These are phyloP conservation scores for Acacia pycnantha DNA, from an alignment of 331 rosid species.

Conservation along the genomic window DNA sequence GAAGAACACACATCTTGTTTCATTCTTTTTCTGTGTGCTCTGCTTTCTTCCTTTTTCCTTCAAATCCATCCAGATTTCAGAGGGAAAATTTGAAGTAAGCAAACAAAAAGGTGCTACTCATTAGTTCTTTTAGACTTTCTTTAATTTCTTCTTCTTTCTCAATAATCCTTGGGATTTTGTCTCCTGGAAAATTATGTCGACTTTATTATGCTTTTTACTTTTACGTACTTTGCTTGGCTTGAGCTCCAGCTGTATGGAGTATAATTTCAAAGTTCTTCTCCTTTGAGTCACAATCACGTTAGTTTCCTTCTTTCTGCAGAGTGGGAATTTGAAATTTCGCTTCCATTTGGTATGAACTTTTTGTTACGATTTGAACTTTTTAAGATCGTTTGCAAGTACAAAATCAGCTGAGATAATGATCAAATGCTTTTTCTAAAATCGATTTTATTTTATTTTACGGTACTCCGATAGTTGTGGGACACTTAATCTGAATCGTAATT, in stretches of 20 bases:
- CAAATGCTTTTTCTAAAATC: neutral
- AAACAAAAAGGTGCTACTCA: neutral
- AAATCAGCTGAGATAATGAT: neutral
- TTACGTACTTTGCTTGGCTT: neutral
- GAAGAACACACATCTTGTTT: constrained; percentile 15
- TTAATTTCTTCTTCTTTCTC: neutral
- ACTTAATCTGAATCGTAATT: neutral
- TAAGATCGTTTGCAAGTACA: neutral
- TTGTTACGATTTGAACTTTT: neutral
- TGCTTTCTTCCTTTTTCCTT: neutral
- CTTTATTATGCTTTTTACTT: neutral
- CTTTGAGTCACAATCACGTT: neutral
- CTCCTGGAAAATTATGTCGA: neutral
- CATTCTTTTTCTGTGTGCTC: neutral
- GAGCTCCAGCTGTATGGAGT: neutral
- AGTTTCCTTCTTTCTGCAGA: constrained; percentile 13
- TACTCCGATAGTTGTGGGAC: neutral
- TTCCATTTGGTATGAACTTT: neutral
- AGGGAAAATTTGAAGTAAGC: neutral
- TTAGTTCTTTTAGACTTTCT: neutral
- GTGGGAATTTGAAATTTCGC: neutral
- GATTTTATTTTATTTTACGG: neutral
- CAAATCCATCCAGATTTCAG: neutral
- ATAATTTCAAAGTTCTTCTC: constrained; percentile 6
- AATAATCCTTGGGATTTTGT: neutral